Percentiles rank a stretch among this genome's conserved stretches.
These are phyloP conservation scores for Dendryphion nanum DNA, from an alignment of 2,329 filamentous ascomycete species.

Conservation along the genomic window DNA sequence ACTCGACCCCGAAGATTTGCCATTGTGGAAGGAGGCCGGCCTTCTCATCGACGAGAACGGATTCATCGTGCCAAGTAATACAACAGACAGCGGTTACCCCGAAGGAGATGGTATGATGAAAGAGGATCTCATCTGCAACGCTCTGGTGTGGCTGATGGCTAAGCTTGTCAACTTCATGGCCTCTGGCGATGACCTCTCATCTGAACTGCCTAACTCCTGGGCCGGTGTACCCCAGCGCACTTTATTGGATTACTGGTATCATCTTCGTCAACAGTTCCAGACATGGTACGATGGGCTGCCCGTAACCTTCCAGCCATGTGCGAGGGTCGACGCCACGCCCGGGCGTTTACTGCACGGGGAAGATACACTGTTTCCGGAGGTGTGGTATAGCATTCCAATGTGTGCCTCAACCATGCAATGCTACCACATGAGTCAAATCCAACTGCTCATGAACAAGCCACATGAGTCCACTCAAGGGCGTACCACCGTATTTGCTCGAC, in stretches of 20 bases:
- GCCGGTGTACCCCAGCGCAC: slow-evolving; percentile 51
- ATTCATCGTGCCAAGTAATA: slow-evolving; percentile 49
- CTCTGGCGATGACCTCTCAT: slow-evolving; percentile 52
- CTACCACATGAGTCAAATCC: slow-evolving; percentile 64
- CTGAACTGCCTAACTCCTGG: slow-evolving; percentile 38
- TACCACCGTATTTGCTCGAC: slow-evolving; percentile 53
- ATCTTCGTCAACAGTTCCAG: slow-evolving; percentile 57
- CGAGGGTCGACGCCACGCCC: slow-evolving; percentile 44
- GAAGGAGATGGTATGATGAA: slow-evolving; percentile 52
- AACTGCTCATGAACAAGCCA: slow-evolving; percentile 60
- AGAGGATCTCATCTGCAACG: slow-evolving; percentile 64
- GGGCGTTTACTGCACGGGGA: slow-evolving; percentile 19
- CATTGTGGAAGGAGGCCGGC: slow-evolving; percentile 64
- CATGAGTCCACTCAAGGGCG: slow-evolving; percentile 54
- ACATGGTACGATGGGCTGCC: slow-evolving; percentile 60
- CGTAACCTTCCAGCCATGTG: slow-evolving; percentile 58
- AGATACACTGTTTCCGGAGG: slow-evolving; percentile 50
- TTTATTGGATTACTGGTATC: slow-evolving; percentile 53
- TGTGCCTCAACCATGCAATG: slow-evolving; percentile 66
- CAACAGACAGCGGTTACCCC: slow-evolving; percentile 38
- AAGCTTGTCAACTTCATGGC: slow-evolving; percentile 67
- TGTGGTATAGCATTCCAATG: slow-evolving; percentile 64
- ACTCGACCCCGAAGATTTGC: slow-evolving; percentile 61
- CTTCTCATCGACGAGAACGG: slow-evolving; percentile 57
- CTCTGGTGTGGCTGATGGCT: slow-evolving; percentile 63